Conservation (phyloP, 192 early-diverging fungal species). For the Coemansia sp. region DNA sequence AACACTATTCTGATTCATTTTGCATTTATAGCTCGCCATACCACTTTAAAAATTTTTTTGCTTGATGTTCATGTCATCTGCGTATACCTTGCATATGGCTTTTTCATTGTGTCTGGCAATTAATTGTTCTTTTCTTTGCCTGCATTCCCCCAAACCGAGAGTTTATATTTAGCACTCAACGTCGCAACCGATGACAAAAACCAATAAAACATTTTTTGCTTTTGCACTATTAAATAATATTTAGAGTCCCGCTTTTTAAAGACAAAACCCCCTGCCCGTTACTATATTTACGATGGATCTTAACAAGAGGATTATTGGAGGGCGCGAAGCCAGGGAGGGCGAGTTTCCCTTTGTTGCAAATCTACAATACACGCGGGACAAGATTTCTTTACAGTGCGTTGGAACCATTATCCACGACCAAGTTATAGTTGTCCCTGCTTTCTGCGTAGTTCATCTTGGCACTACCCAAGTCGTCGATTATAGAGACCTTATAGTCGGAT, state of each 20-base stretch:
- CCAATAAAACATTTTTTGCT: background rate
- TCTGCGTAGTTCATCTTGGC: constrained; percentile 4
- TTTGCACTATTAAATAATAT: background rate
- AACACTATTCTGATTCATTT: background rate
- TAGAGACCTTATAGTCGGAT: constrained; percentile 1
- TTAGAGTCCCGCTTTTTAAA: background rate
- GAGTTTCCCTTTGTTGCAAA: constrained; percentile 16
- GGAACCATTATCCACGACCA: constrained; percentile 3
- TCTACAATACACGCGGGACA: background rate
- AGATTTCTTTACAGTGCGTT: constrained; percentile 2
- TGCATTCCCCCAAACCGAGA: background rate
- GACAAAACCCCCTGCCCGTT: background rate
- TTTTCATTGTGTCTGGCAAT: background rate
- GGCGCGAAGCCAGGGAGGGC: background rate
- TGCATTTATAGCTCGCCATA: background rate
- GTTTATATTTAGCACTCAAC: background rate
- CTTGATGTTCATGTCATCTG: background rate
- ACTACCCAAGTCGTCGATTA: background rate
- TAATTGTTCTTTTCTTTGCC: background rate
- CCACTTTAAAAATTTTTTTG: background rate
- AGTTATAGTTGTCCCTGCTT: background rate
- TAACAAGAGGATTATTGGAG: constrained; percentile 4
- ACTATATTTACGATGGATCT: background rate
- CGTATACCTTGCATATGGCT: background rate
- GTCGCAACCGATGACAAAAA: background rate